A percentile compares a stretch with the other conserved stretches of the same genome.
These are phyloP conservation scores for Sclerotinia borealis DNA, from an alignment of 2,329 filamentous ascomycete genomes.

Conservation along the genomic window DNA sequence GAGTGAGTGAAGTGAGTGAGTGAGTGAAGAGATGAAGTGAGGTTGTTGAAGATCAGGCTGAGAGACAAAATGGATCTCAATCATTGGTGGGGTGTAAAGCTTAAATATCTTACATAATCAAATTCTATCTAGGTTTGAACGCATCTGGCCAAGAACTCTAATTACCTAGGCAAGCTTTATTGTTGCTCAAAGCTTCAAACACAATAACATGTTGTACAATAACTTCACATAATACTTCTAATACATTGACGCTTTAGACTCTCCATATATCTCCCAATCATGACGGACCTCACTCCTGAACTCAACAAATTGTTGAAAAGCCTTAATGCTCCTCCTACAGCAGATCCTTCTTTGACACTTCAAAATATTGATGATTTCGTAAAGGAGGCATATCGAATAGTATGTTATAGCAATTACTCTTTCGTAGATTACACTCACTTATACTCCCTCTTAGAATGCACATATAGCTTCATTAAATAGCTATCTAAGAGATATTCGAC, in stretches of 20 bases:
- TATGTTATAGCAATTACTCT: constrained; percentile 38
- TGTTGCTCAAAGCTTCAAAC: neutral
- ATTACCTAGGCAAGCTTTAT: neutral
- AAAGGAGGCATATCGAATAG: constrained; percentile 90
- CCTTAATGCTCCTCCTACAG: constrained; percentile 47
- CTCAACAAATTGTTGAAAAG: constrained; percentile 64
- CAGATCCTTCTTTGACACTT: constrained; percentile 30
- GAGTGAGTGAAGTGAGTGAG: neutral
- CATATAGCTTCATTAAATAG: constrained; percentile 75
- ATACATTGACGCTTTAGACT: neutral
- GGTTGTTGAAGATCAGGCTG: neutral
- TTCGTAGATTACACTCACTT: constrained; percentile 21
- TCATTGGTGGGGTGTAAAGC: neutral
- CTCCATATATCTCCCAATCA: constrained; percentile 22
- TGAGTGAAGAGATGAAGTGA: neutral
- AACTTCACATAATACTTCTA: neutral
- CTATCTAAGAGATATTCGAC: constrained; percentile 77
- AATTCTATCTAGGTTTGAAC: neutral
- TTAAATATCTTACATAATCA: neutral
- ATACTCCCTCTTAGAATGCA: constrained; percentile 54
- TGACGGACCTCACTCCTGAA: constrained; percentile 59
- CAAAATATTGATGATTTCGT: constrained; percentile 75
- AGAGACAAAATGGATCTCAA: neutral
- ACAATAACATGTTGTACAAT: neutral
- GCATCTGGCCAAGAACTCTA: neutral